These are phyloP conservation scores for Trichoderma guizhouense DNA, from an alignment of 2,329 filamentous ascomycete species.

Conservation along the genomic window DNA sequence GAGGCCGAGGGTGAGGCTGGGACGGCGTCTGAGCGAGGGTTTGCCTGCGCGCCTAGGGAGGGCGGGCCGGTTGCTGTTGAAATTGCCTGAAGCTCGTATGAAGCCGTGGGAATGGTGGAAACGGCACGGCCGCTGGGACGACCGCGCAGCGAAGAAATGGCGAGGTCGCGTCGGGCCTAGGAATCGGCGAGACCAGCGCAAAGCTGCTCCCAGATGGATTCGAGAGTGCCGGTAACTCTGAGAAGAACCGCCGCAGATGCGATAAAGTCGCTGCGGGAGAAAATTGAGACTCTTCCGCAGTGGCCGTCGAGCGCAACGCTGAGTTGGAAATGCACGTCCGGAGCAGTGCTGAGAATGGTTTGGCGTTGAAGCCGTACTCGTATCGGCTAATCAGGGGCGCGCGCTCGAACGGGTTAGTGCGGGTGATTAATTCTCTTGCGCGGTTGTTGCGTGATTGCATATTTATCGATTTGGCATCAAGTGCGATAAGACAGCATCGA, in stretches of 20 bases:
- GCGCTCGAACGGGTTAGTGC: slow-evolving; percentile 19
- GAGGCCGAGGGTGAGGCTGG: slow-evolving; percentile 23
- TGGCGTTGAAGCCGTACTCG: slow-evolving; percentile 13
- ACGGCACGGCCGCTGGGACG: slow-evolving; percentile 45
- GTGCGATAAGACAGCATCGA: background rate
- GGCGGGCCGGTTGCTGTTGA: slow-evolving; percentile 25
- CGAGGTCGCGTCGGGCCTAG: slow-evolving; percentile 27
- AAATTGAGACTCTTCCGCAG: background rate
- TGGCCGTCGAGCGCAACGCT: slow-evolving; percentile 10
- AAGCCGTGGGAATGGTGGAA: slow-evolving; percentile 47
- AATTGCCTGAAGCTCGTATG: slow-evolving; percentile 37
- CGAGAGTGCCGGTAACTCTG: background rate
- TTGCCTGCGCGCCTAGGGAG: slow-evolving; percentile 31
- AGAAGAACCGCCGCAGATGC: background rate
- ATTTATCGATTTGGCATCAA: background rate
- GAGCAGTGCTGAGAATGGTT: slow-evolving; percentile 16
- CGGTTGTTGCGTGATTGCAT: slow-evolving; percentile 4
- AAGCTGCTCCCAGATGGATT: background rate
- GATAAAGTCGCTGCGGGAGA: background rate
- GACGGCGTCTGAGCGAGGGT: slow-evolving; percentile 27
- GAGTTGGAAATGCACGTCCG: background rate
- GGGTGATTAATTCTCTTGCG: background rate
- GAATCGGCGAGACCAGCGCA: slow-evolving; percentile 1
- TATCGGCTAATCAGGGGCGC: slow-evolving; percentile 19
- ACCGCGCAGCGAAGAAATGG: slow-evolving; percentile 37